Evolutionary conservation across 2,329 filamentous ascomycete genomes (phyloP).

Genomic region (Fusarium mundagurra): DNA sequence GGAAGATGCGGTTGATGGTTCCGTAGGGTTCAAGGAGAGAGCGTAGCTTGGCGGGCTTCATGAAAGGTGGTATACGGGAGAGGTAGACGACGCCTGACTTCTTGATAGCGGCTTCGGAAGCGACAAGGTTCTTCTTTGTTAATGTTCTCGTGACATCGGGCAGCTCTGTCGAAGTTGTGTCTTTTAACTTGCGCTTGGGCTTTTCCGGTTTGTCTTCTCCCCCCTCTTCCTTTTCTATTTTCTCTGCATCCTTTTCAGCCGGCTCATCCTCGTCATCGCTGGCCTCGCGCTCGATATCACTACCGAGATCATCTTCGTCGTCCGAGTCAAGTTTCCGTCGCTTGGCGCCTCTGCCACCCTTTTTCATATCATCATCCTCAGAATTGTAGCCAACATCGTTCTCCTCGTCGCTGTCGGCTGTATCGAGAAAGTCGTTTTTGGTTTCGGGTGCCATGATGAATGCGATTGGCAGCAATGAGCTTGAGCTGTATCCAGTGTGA

Average conservation of each 20-base stretch:
- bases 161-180: conserved; percentile 48
- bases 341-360: conserved; percentile 71
- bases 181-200: conserved; percentile 39
- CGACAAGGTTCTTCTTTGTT: conserved; percentile 74
- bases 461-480: conserved; percentile 6
- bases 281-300: conserved; percentile 49
- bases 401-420: conserved; percentile 67
- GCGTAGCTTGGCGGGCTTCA: conserved; percentile 83
- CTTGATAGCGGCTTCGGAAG: conserved; percentile 70
- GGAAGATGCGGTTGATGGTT: conserved; percentile 79
- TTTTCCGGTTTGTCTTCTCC: conserved; percentile 31
- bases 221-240: conserved; percentile 36
- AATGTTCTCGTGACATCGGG: conserved; percentile 64
- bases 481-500: conserved; percentile 4
- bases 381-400: conserved; percentile 71
- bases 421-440: conserved; percentile 76
- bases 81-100: conserved; percentile 86
- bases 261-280: conserved; percentile 48
- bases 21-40: conserved; percentile 81
- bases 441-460: conserved; percentile 72
- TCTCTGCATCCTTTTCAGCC: conserved; percentile 42
- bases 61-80: conserved; percentile 86
- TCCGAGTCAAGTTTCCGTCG: conserved; percentile 65
- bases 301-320: conserved; percentile 49
- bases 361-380: conserved; percentile 73